phyloP scores from a whole-genome alignment of 148 eudicot species.

The Nyssa sinensis region DNA sequence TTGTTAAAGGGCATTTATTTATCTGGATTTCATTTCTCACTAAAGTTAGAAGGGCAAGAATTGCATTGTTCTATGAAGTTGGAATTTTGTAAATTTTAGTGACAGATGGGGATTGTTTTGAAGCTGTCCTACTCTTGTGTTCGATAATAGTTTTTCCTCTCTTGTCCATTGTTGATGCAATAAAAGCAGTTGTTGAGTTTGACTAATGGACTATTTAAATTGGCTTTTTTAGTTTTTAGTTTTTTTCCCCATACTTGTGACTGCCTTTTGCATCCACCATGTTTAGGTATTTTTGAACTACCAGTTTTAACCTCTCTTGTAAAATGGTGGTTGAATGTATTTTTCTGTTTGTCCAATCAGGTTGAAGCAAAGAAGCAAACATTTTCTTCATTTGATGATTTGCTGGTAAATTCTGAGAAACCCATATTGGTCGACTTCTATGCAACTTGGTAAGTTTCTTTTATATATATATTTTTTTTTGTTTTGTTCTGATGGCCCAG shows the following conservation, averaged over 20 bases:
- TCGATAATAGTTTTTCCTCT: neutral
- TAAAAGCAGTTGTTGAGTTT: neutral
- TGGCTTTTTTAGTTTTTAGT: neutral
- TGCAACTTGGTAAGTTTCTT: constrained; percentile 68
- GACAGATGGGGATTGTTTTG: neutral
- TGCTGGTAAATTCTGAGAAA: constrained; percentile 65
- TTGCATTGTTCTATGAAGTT: neutral
- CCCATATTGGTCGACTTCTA: constrained; percentile 91
- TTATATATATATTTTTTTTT: neutral
- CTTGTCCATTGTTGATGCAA: neutral
- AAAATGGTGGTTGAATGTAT: neutral
- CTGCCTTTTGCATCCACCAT: too few species aligned
- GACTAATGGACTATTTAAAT: neutral
- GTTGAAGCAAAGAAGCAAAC: constrained; percentile 77
- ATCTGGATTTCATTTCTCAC: neutral
- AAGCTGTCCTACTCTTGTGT: neutral
- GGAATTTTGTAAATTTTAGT: neutral
- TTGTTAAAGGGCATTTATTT: neutral
- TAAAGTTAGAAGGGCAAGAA: neutral
- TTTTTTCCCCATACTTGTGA: neutral
- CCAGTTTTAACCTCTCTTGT: neutral
- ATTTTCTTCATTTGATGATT: constrained; percentile 66
- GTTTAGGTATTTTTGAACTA: too few species aligned
- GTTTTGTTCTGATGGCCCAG: too few species aligned
- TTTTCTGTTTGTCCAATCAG: constrained; percentile 27